These are phyloP conservation scores for Cordyceps tenuipes DNA, from an alignment of 2,329 filamentous ascomycete species.

Conservation along the genomic window DNA sequence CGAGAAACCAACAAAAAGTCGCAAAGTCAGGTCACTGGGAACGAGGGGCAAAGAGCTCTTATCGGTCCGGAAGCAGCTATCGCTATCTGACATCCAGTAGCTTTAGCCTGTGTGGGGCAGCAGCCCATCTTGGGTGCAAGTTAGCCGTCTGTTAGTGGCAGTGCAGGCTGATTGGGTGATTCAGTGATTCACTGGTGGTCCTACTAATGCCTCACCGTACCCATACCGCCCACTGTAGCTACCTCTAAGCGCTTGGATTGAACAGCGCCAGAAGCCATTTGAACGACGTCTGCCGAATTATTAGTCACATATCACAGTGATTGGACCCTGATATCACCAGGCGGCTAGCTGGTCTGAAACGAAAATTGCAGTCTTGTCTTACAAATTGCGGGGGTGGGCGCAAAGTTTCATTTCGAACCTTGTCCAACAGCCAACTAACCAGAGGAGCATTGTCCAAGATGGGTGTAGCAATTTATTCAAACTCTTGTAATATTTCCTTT, in stretches of 20 bases:
- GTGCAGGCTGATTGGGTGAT: neutral
- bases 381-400: too few species aligned
- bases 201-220: slow-evolving; percentile 8
- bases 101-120: neutral
- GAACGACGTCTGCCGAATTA: neutral
- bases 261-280: neutral
- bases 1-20: neutral
- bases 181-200: too few species aligned
- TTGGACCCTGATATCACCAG: too few species aligned
- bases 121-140: neutral
- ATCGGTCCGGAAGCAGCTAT: slow-evolving; percentile 9
- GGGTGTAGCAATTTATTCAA: too few species aligned
- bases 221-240: too few species aligned
- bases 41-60: slow-evolving; percentile 9
- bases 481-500: too few species aligned
- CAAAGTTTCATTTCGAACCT: too few species aligned
- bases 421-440: too few species aligned
- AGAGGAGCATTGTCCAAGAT: too few species aligned
- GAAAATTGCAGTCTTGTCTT: too few species aligned
- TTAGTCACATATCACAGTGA: neutral
- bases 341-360: too few species aligned
- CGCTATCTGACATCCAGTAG: neutral
- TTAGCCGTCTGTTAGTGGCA: neutral
- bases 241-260: neutral
- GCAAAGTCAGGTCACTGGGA: neutral